These are phyloP conservation scores for Epichloe hybrida DNA, from an alignment of 2,329 filamentous ascomycete species.

Conservation along the genomic window DNA sequence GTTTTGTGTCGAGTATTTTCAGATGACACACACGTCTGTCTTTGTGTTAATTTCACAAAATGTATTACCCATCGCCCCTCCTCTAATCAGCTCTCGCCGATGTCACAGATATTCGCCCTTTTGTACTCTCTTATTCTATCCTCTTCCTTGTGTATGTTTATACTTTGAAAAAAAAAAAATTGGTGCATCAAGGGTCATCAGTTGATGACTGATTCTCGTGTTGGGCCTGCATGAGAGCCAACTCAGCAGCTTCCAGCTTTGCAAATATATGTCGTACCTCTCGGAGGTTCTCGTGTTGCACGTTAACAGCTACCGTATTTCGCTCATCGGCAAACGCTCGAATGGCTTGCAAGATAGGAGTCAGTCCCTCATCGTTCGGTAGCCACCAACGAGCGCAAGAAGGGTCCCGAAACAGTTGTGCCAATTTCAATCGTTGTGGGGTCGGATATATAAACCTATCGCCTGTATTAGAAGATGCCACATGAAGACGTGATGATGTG, in stretches of 20 bases:
- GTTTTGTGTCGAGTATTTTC: not conserved
- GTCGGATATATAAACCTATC: slow-evolving; percentile 70
- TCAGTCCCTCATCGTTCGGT: slow-evolving; percentile 65
- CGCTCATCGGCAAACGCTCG: slow-evolving; percentile 72
- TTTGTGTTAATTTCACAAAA: too few species aligned
- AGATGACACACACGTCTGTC: too few species aligned
- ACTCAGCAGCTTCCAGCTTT: slow-evolving; percentile 29
- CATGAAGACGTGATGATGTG: not conserved
- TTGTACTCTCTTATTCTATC: not conserved
- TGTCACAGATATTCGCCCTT: too few species aligned
- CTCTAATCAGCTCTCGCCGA: too few species aligned
- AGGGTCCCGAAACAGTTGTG: slow-evolving; percentile 58
- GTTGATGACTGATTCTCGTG: not conserved
- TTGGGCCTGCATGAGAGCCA: not conserved
- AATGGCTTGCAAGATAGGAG: slow-evolving; percentile 59
- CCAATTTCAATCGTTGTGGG: slow-evolving; percentile 61
- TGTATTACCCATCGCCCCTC: too few species aligned
- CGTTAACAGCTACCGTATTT: slow-evolving; percentile 43
- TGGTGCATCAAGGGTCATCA: not conserved
- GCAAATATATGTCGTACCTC: slow-evolving; percentile 65
- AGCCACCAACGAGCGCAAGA: slow-evolving; percentile 80
- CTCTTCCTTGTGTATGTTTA: not conserved
- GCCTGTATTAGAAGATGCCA: not conserved
- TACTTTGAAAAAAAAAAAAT: not conserved
- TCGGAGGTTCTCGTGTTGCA: slow-evolving; percentile 51